These are phyloP conservation scores for Penicillium daleae DNA, from an alignment of 495 filamentous ascomycete genomes.

Conservation along the genomic window DNA sequence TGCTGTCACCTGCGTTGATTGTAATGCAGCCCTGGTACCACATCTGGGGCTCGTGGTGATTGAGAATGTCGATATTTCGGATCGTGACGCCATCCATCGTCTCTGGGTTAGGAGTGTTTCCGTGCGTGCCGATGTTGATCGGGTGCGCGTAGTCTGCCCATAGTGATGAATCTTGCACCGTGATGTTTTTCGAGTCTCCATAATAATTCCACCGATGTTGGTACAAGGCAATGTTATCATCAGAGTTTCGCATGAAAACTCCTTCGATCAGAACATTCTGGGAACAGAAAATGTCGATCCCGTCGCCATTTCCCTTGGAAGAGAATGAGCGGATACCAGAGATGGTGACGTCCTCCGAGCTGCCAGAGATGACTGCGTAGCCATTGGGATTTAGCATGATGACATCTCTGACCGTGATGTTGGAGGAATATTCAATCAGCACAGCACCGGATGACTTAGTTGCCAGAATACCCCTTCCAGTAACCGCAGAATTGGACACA, in stretches of 20 bases:
- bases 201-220: constrained; percentile 1
- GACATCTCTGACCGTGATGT: background rate
- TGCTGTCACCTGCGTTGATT: background rate
- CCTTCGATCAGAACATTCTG: background rate
- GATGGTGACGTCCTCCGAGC: background rate
- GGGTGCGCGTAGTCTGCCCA: constrained; percentile 1
- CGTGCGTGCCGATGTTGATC: background rate
- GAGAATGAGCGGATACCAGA: background rate
- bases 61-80: constrained; percentile 3
- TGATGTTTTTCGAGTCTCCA: background rate
- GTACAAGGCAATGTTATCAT: background rate
- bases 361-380: background rate
- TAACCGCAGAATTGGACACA: background rate
- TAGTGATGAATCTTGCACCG: background rate
- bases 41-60: background rate
- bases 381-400: background rate
- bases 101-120: background rate
- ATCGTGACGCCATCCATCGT: background rate
- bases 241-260: background rate
- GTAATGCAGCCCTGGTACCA: background rate
- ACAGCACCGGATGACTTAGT: background rate
- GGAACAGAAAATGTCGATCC: background rate
- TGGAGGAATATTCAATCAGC: background rate
- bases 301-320: background rate
- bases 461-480: background rate